Conservation (phyloP, 257 asterid genomes). For the Solanum piurae region DNA sequence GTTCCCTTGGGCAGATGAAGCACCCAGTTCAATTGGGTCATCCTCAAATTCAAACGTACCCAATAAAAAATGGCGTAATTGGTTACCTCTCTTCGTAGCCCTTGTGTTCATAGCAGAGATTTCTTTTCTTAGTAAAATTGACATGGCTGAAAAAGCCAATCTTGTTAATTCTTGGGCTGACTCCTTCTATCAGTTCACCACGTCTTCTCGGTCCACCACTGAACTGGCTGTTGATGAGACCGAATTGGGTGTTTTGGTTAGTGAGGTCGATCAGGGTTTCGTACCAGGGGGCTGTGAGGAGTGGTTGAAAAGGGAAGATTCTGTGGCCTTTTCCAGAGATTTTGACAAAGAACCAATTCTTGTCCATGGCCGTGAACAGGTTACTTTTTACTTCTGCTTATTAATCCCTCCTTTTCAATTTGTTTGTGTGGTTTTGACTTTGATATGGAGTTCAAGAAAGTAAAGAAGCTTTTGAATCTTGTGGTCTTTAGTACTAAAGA, state of each 20-base stretch:
- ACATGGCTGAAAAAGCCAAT: slow-evolving; percentile 69
- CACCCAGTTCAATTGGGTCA: slow-evolving; percentile 9
- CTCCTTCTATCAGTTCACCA: slow-evolving; percentile 64
- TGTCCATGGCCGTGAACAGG: slow-evolving; percentile 57
- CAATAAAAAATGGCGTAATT: slow-evolving; percentile 58
- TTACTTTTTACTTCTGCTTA: neutral
- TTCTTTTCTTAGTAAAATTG: slow-evolving; percentile 68
- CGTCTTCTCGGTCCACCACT: slow-evolving; percentile 6
- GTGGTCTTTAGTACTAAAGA: neutral
- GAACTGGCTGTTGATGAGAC: neutral
- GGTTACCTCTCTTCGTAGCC: slow-evolving; percentile 53
- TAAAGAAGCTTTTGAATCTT: neutral
- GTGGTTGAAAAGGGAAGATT: slow-evolving; percentile 79
- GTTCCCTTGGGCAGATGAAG: slow-evolving; percentile 8
- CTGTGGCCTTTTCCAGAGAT: slow-evolving; percentile 59
- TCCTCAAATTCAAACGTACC: slow-evolving; percentile 2
- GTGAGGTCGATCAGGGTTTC: slow-evolving; percentile 2
- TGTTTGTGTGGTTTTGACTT: neutral
- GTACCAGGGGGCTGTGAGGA: slow-evolving; percentile 44
- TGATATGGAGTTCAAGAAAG: neutral
- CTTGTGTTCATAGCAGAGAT: slow-evolving; percentile 77
- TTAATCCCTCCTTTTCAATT: neutral
- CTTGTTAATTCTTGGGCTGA: slow-evolving; percentile 88
- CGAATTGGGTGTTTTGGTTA: slow-evolving; percentile 5
- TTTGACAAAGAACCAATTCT: slow-evolving; percentile 51